These are phyloP conservation scores for Monosporascus sp. DNA, from an alignment of 2,329 filamentous ascomycete genomes.

Conservation along the genomic window DNA sequence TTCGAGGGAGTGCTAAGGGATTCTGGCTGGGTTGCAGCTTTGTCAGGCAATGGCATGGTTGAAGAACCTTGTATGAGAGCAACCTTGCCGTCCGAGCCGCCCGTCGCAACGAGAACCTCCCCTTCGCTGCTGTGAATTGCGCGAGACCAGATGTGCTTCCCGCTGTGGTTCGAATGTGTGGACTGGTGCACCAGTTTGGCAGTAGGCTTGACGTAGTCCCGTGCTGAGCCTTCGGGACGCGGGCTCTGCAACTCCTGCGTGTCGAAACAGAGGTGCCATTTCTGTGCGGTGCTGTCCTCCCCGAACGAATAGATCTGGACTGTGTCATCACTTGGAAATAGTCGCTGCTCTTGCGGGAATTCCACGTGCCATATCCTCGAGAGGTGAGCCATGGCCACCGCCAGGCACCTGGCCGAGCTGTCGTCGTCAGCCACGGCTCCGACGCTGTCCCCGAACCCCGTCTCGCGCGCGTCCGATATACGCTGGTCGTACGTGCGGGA, in stretches of 20 bases:
- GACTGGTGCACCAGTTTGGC: conserved; percentile 44
- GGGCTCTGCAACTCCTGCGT: conserved; percentile 9
- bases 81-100: conserved; percentile 77
- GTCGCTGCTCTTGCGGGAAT: conserved; percentile 44
- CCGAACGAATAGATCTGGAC: conserved; percentile 69
- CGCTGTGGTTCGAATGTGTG: conserved; percentile 62
- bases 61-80: conserved; percentile 34
- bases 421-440: conserved; percentile 20
- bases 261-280: conserved; percentile 57
- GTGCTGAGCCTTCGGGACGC: neutral
- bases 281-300: conserved; percentile 73
- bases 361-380: conserved; percentile 86
- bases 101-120: conserved; percentile 55
- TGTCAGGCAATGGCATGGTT: too few relatives aligned
- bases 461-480: conserved; percentile 43
- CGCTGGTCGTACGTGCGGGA: conserved; percentile 16
- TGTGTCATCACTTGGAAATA: conserved; percentile 8
- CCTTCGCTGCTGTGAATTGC: conserved; percentile 32
- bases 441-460: conserved; percentile 52
- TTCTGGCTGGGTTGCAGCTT: neutral
- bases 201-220: neutral
- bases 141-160: conserved; percentile 88
- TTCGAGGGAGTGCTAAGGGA: neutral
- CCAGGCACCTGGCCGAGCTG: conserved; percentile 43
- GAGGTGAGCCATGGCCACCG: conserved; percentile 75